These are phyloP conservation scores for Talaromyces sp. DNA, from an alignment of 2,329 filamentous ascomycete genomes.

Conservation along the genomic window DNA sequence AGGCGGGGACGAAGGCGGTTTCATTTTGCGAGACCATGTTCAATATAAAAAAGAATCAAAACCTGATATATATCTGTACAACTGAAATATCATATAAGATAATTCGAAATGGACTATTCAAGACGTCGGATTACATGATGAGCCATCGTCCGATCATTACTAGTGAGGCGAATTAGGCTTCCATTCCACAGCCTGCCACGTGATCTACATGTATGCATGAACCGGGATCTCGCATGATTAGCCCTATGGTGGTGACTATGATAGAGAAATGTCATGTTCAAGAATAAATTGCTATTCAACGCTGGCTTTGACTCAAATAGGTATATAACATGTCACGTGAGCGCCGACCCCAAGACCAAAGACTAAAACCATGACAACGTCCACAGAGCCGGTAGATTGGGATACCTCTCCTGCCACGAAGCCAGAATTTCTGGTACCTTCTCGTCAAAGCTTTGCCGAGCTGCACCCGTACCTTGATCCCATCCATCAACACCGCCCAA, in stretches of 20 bases:
- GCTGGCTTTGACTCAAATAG: not conserved
- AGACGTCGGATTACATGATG: not conserved
- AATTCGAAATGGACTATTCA: not conserved
- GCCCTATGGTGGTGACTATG: not conserved
- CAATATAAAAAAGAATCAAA: not conserved
- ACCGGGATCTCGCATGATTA: not conserved
- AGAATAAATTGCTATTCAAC: not conserved
- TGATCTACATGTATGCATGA: not conserved
- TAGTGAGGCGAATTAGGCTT: not conserved
- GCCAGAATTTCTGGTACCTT: conserved; percentile 86
- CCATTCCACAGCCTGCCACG: not conserved
- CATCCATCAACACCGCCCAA: conserved; percentile 61
- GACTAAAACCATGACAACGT: conserved; percentile 70
- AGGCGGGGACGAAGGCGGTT: conserved; percentile 46
- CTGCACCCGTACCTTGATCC: conserved; percentile 63
- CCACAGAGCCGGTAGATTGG: conserved; percentile 85
- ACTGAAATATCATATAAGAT: not conserved
- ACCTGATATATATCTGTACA: not conserved
- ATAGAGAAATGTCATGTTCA: not conserved
- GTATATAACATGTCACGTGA: not conserved
- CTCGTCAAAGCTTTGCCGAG: conserved; percentile 80
- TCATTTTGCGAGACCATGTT: conserved; percentile 2
- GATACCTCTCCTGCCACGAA: conserved; percentile 93
- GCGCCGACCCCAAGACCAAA: not conserved
- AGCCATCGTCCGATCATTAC: not conserved